These are phyloP conservation scores for Pisolithus orientalis DNA, from an alignment of 768 basidiomycete genomes.

Conservation along the genomic window DNA sequence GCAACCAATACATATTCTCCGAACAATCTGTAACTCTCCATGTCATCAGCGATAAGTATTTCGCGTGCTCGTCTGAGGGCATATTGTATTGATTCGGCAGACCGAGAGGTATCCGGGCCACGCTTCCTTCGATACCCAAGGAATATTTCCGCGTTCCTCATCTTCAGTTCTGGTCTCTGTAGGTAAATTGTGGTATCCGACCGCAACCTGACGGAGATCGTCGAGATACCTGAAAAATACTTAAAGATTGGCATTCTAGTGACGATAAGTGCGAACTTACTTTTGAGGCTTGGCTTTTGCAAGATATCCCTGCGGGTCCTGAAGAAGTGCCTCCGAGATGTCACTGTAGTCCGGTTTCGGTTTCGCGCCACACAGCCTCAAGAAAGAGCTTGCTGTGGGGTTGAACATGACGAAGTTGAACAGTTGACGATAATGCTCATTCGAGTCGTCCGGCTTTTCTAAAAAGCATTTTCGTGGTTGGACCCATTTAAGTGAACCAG, in stretches of 20 bases:
- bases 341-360: slow-evolving; percentile 78
- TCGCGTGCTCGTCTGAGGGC: slow-evolving; percentile 59
- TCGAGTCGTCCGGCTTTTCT: slow-evolving; percentile 31
- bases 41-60: slow-evolving; percentile 78
- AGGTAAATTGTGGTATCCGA: slow-evolving; percentile 50
- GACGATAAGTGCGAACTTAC: slow-evolving; percentile 32
- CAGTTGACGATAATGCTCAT: slow-evolving; percentile 57
- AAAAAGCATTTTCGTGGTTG: slow-evolving; percentile 63
- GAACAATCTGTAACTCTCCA: slow-evolving; percentile 66
- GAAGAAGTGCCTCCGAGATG: slow-evolving; percentile 57
- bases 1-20: slow-evolving; percentile 64
- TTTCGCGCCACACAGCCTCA: slow-evolving; percentile 79
- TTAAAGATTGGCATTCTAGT: background rate
- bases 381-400: slow-evolving; percentile 64
- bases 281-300: slow-evolving; percentile 51
- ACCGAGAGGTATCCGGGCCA: slow-evolving; percentile 25
- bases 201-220: slow-evolving; percentile 75
- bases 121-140: slow-evolving; percentile 51
- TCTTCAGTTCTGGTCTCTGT: slow-evolving; percentile 34
- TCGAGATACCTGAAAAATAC: slow-evolving; percentile 55
- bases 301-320: slow-evolving; percentile 61
- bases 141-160: slow-evolving; percentile 65
- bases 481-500: slow-evolving; percentile 29
- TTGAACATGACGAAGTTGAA: slow-evolving; percentile 87
- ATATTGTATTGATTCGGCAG: slow-evolving; percentile 34